phyloP scores from a whole-genome alignment of 2,329 filamentous ascomycete genomes.

The Sporothrix pseudoabietina region DNA sequence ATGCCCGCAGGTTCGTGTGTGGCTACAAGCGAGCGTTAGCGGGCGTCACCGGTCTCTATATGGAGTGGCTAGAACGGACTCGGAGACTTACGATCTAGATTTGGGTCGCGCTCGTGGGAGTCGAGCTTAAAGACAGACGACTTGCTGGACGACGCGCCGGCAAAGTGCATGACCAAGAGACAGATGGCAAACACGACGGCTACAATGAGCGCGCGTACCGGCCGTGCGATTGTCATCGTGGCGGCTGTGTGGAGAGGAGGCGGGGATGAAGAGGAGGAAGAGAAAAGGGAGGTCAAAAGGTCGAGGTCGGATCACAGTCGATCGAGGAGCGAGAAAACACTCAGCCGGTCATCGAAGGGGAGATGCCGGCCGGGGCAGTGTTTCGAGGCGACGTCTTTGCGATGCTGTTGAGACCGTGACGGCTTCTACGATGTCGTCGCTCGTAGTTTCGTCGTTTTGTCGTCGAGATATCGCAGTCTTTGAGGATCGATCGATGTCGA shows the following conservation, averaged over 20 bases:
- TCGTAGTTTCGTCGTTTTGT: background rate
- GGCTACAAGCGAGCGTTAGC: conserved; percentile 51
- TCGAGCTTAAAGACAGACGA: conserved; percentile 46
- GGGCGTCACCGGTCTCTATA: background rate
- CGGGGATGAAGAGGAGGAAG: background rate
- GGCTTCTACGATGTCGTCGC: background rate
- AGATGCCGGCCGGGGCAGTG: conserved; percentile 17
- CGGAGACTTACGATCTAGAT: conserved; percentile 72
- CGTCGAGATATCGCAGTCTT: background rate
- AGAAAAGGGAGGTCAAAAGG: background rate
- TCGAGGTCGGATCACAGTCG: background rate
- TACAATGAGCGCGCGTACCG: conserved; percentile 75
- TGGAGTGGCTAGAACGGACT: background rate
- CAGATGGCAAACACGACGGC: conserved; percentile 69
- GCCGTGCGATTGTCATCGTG: conserved; percentile 79
- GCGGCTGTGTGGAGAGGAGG: background rate
- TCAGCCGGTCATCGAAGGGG: conserved; percentile 23
- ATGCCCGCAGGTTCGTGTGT: conserved; percentile 80
- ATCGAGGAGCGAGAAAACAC: conserved; percentile 1
- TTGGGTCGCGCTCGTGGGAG: conserved; percentile 71
- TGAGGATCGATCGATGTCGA: background rate
- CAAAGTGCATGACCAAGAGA: conserved; percentile 77
- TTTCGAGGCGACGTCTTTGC: background rate
- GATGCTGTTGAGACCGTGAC: background rate
- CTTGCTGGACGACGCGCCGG: conserved; percentile 56